Percentiles rank a stretch among this genome's conserved stretches.
Conservation (phyloP, 495 filamentous ascomycete genomes). For the Friedmanniomyces simplex region DNA sequence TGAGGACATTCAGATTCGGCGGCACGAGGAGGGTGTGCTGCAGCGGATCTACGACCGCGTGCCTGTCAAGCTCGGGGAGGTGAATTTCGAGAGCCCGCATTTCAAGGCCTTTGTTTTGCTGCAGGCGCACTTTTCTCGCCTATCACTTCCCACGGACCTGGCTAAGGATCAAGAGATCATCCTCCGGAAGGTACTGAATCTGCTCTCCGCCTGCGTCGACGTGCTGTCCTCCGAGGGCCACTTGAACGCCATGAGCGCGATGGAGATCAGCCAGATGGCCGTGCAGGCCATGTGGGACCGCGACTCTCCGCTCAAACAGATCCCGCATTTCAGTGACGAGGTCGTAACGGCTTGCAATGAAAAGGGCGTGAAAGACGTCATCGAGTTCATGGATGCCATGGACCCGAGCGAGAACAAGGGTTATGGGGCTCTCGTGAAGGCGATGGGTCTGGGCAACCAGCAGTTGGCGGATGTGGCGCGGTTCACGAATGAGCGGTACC, state of each 20-base stretch:
- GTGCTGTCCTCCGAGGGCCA: conserved; percentile 94
- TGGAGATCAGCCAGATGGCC: conserved; percentile 99
- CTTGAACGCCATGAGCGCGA: conserved; percentile 91
- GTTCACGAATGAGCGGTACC: conserved; percentile 96
- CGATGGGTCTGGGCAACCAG: conserved; percentile 64
- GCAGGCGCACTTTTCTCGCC: conserved; percentile 93
- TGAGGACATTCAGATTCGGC: conserved; percentile 84
- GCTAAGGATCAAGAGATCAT: conserved; percentile 92
- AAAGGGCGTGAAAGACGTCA: conserved; percentile 77
- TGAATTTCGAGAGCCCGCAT: conserved; percentile 85
- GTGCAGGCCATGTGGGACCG: conserved; percentile 99
- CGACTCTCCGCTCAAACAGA: conserved; percentile 93
- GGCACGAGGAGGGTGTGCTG: conserved; percentile 83
- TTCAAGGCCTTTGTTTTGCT: conserved; percentile 96
- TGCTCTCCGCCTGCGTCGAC: conserved; percentile 87
- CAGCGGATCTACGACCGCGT: conserved; percentile 88
- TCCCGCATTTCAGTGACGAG: conserved; percentile 83
- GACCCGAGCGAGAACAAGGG: conserved; percentile 80
- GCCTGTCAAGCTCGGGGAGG: conserved; percentile 86
- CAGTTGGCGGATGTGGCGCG: conserved; percentile 80
- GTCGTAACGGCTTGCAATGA: conserved; percentile 75
- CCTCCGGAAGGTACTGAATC: conserved; percentile 70
- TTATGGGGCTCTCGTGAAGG: conserved; percentile 62
- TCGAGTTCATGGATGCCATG: conserved; percentile 99
- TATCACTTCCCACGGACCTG: conserved; percentile 93